A percentile compares a stretch with the other conserved stretches of the same genome.
Evolutionary conservation across 805 yeast genomes (phyloP).

Genomic region (Zygosaccharomyces siamensis): DNA sequence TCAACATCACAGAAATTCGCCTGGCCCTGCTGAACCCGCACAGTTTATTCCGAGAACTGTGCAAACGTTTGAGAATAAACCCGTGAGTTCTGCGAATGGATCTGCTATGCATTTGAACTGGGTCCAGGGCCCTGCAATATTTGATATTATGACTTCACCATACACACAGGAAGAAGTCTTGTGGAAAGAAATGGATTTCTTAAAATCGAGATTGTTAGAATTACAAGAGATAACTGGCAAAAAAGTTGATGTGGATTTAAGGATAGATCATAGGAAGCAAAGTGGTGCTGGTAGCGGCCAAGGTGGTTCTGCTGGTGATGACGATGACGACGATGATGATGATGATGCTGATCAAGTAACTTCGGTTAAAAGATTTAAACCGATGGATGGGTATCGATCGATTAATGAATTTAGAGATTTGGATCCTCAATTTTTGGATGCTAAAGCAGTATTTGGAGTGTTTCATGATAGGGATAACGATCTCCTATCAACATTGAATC

Average conservation of each 20-base stretch:
- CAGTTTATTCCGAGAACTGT: slow-evolving; percentile 27
- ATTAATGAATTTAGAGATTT: slow-evolving; percentile 28
- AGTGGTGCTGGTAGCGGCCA: slow-evolving; percentile 7
- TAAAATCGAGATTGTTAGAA: slow-evolving; percentile 27
- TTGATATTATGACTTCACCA: slow-evolving; percentile 24
- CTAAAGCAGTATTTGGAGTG: slow-evolving; percentile 20
- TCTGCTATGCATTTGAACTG: slow-evolving; percentile 21
- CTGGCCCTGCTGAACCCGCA: slow-evolving; percentile 19
- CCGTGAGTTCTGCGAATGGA: slow-evolving; percentile 22
- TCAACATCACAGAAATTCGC: slow-evolving; percentile 18
- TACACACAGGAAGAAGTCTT: slow-evolving; percentile 26
- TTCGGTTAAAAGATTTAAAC: slow-evolving; percentile 7
- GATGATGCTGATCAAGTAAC: slow-evolving; percentile 6
- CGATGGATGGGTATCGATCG: neutral
- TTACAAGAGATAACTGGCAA: slow-evolving; percentile 32
- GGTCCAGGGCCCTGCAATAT: slow-evolving; percentile 33
- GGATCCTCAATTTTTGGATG: slow-evolving; percentile 29
- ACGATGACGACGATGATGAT: slow-evolving; percentile 6
- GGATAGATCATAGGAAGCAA: slow-evolving; percentile 6
- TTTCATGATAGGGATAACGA: slow-evolving; percentile 10
- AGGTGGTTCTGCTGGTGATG: neutral
- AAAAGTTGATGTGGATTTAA: slow-evolving; percentile 18
- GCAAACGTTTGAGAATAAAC: slow-evolving; percentile 23
- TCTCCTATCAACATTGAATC: slow-evolving; percentile 11
- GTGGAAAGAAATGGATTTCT: slow-evolving; percentile 27